A percentile compares a stretch with the other conserved stretches of the same genome.
These are phyloP conservation scores for Verticillium nubilum DNA, from an alignment of 2,329 filamentous ascomycete species.

Conservation along the genomic window DNA sequence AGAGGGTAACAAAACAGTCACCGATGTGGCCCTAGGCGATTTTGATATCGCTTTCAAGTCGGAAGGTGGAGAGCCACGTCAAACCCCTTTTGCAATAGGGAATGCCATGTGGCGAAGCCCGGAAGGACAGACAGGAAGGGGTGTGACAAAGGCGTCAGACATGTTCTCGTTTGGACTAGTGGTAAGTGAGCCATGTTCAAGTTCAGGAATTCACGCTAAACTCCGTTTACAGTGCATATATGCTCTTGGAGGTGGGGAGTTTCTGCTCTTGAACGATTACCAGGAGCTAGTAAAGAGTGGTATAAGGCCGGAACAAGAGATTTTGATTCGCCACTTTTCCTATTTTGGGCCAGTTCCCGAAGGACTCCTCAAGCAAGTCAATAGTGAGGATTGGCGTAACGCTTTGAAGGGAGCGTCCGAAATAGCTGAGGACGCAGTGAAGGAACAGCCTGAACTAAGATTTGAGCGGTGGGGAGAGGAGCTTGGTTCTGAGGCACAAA, in stretches of 20 bases:
- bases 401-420: background rate
- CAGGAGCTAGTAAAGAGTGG: background rate
- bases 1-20: conserved; percentile 22
- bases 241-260: conserved; percentile 17
- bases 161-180: conserved; percentile 31
- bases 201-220: conserved; percentile 11
- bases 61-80: conserved; percentile 17
- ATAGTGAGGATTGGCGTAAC: background rate
- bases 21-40: conserved; percentile 25
- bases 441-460: background rate
- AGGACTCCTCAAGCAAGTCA: background rate
- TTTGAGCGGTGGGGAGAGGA: background rate
- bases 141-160: conserved; percentile 26
- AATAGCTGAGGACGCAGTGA: background rate
- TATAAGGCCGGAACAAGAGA: background rate
- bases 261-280: background rate
- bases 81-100: conserved; percentile 22
- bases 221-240: conserved; percentile 25
- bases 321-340: background rate
- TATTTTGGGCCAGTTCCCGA: background rate
- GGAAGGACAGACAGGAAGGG: conserved; percentile 27
- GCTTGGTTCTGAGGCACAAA: background rate
- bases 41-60: conserved; percentile 27
- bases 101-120: conserved; percentile 34
- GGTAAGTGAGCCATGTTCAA: conserved; percentile 19